Percentiles rank a stretch among this genome's conserved stretches.
Conservation (phyloP, 768 basidiomycete genomes). For the Termitomyces sp. region DNA sequence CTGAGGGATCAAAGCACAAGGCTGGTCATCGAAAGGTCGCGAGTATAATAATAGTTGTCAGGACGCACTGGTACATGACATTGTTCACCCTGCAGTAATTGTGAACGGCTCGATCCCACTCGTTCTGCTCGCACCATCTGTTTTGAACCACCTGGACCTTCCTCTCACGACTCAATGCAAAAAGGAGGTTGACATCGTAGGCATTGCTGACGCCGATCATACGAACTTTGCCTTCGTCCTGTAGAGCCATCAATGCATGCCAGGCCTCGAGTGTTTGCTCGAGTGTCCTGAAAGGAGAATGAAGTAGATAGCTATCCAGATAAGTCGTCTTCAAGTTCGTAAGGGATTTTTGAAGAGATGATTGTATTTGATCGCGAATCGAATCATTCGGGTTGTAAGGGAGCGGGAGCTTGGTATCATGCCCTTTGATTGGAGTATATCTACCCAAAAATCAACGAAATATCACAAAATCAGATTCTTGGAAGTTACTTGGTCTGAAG, state of each 20-base stretch:
- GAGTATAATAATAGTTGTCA: neutral
- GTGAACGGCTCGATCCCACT: conserved; percentile 67
- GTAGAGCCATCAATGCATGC: conserved; percentile 54
- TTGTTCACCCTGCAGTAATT: conserved; percentile 58
- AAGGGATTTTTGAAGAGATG: conserved; percentile 64
- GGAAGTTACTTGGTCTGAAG: conserved; percentile 72
- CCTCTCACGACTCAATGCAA: conserved; percentile 47
- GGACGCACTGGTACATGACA: conserved; percentile 68
- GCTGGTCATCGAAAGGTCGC: neutral
- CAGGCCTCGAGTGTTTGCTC: conserved; percentile 69
- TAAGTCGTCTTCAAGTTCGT: conserved; percentile 67
- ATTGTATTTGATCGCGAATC: conserved; percentile 54
- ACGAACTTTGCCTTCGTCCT: conserved; percentile 60
- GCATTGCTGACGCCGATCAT: conserved; percentile 76
- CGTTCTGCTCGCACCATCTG: conserved; percentile 80
- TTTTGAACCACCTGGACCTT: conserved; percentile 78
- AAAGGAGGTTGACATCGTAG: conserved; percentile 59
- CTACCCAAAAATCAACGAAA: conserved; percentile 31
- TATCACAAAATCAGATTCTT: neutral
- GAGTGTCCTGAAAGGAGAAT: conserved; percentile 63
- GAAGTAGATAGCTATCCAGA: conserved; percentile 76
- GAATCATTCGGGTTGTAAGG: conserved; percentile 63
- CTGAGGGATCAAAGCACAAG: conserved; percentile 30
- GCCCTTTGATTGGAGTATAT: conserved; percentile 72
- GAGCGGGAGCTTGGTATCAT: conserved; percentile 64